phyloP scores from a whole-genome alignment of 2,329 filamentous ascomycete species.

The Sporothrix euskadiensis region DNA sequence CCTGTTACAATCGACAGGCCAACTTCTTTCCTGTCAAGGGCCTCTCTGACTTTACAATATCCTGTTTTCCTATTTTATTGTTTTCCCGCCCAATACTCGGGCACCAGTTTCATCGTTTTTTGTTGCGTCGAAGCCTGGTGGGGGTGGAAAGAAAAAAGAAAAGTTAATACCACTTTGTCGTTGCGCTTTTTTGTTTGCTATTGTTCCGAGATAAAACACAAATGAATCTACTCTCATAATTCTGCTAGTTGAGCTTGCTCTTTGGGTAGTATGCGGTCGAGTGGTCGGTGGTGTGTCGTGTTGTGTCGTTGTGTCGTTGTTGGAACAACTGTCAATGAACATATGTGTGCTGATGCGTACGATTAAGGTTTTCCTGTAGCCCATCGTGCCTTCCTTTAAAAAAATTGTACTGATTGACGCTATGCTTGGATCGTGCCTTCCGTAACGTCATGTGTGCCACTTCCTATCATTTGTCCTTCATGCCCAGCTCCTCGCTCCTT shows the following conservation, averaged over 20 bases:
- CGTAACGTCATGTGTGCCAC: too few species aligned
- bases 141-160: neutral
- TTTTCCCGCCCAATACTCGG: neutral
- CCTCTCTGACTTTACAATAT: neutral
- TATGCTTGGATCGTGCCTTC: neutral
- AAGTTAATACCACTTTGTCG: conserved; percentile 22
- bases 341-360: neutral
- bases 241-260: neutral
- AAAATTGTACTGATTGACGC: neutral
- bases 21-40: neutral
- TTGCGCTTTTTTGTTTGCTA: conserved; percentile 2
- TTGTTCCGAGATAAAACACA: neutral
- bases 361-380: neutral
- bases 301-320: too few species aligned
- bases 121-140: neutral
- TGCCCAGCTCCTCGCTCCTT: neutral
- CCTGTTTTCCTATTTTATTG: neutral
- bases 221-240: neutral
- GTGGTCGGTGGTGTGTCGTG: too few species aligned
- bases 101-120: neutral
- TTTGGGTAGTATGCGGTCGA: neutral
- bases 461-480: neutral
- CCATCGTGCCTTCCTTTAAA: neutral
- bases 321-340: neutral
- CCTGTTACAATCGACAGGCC: neutral